Evolutionary conservation across 2,329 filamentous ascomycete species (phyloP), one percentile per base, ranked within the genome.

Genomic region (Clarireedia monteithiana): DNA sequence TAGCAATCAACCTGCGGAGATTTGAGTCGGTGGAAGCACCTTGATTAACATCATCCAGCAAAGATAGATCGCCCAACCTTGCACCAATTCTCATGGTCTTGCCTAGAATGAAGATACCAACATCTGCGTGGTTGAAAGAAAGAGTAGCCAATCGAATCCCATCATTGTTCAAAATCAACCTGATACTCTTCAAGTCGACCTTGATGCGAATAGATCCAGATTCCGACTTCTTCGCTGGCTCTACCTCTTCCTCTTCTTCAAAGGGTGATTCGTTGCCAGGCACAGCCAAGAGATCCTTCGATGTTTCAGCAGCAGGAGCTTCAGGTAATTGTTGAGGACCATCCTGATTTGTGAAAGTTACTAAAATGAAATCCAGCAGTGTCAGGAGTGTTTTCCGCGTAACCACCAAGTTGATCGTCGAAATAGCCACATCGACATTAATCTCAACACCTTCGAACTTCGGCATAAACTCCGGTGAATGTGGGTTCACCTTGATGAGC

Each of bases 91-190:
- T 83, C 88, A 99, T 94, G 0, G 89, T 86, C 63, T 85, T 89
- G 42, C 88, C 91, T 50, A 88, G 83, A 4, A 99, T 75, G 73
- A 95, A 95, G 6, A 99, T 85, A 1, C 89, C 89, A 36, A 96
- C 86, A 68, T 96, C 89, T 2, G 91, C 94, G 58, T 94, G 92
- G 63, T 90, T 95, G 66, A 99, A 83, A 53, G 91, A 94, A 17
- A 99, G 73, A 0, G 94, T 99, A 27, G 94, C 94, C 27, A 99
- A 79, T 26, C 94, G 84, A 57, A 97, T 95, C 0, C 94, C 94
- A 69, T 99, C 95, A 62, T 99, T 97, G 69, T 99, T 99, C 55
- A 99, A 77, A 60, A 99, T 92, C 27, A 99, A 78, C 2, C 90
- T 84, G 61, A 99, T 96, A 74, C 88, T 91, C 74, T 95, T 95